Evolutionary conservation across 2,329 filamentous ascomycete genomes (phyloP), one percentile per base, ranked within the genome.

Genomic region (Phyllosticta citriasiana): DNA sequence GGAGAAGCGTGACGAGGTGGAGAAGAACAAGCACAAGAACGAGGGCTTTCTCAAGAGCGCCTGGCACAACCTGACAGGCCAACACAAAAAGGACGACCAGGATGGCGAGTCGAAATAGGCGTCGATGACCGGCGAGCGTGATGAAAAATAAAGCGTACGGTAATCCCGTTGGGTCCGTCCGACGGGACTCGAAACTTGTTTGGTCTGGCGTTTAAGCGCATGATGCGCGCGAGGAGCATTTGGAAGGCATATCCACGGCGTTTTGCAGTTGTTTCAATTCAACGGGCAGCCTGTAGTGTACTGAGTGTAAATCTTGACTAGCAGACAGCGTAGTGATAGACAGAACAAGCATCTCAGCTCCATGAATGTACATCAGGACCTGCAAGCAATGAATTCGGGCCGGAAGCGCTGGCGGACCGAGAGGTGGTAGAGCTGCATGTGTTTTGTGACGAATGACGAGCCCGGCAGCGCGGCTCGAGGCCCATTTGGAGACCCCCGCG

Each of bases 21-120:
- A 64, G 24, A 63, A 65, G 52, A 63, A 63, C 26, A 67, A 67
- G 50, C 87, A 93, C 73, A 88, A 88, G 75, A 85, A 88, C 69
- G 92, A 97, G 73, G 90, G 93, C 2, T 96, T 97, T 71, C 77
- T 97, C 63, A 97, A 94, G 78, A 91, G 87, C 52, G 86, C 95
- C 65, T 97, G 93, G 93, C 90, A 97, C 72, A 91, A 86, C 66
- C 76, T 97, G 60, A 96, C 88, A n/a, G 89, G 91, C 68, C 85
- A 94, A 67, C 78, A 79, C 62, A 69, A 73, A 26, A 55, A 70
- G 27, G 60, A 64, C 16, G 14, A 65, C 50, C 64, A 67, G 50
- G 63, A 69, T 25, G 64, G 66, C 30, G 63, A 67, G 47, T 57
- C 63, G 19, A 75, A 74, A 68, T 74, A 76, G 61, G 71, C 72